Conservation (phyloP, 352 stramenopile genomes). For the Globisporangium viniferum region DNA sequence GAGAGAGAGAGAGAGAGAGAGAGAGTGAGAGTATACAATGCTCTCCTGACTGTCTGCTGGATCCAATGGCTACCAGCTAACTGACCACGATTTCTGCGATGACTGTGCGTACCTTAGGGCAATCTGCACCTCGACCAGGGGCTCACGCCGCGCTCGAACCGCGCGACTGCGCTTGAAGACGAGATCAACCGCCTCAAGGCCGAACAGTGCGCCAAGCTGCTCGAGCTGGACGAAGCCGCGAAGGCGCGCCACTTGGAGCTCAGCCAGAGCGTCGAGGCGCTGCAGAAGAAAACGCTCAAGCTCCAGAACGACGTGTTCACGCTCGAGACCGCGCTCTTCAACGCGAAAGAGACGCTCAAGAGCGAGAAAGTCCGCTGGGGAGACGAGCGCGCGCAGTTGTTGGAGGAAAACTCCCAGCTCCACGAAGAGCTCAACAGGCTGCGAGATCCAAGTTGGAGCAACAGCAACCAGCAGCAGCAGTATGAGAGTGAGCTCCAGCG, state of each 20-base stretch:
- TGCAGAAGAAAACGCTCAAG: slow-evolving; percentile 38
- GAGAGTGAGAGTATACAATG: background rate
- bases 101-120: slow-evolving; percentile 19
- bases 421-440: slow-evolving; percentile 17
- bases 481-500: slow-evolving; percentile 9
- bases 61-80: background rate
- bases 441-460: background rate
- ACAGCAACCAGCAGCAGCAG: background rate
- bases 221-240: slow-evolving; percentile 33
- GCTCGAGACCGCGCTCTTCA: slow-evolving; percentile 34
- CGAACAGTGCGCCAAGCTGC: slow-evolving; percentile 34
- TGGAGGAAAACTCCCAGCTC: slow-evolving; percentile 19
- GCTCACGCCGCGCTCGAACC: slow-evolving; percentile 29
- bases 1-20: too few species aligned
- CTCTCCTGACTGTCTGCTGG: background rate
- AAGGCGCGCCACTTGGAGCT: slow-evolving; percentile 32
- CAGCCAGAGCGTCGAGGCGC: slow-evolving; percentile 21
- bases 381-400: slow-evolving; percentile 23
- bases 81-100: too few species aligned
- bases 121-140: slow-evolving; percentile 46
- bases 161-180: slow-evolving; percentile 47
- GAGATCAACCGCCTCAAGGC: slow-evolving; percentile 55
- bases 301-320: slow-evolving; percentile 56
- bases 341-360: slow-evolving; percentile 36
- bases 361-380: slow-evolving; percentile 33